Base-by-base conservation (phyloP, 2,329 filamentous ascomycete species). In the Arthrobotrys musiformis region DNA sequence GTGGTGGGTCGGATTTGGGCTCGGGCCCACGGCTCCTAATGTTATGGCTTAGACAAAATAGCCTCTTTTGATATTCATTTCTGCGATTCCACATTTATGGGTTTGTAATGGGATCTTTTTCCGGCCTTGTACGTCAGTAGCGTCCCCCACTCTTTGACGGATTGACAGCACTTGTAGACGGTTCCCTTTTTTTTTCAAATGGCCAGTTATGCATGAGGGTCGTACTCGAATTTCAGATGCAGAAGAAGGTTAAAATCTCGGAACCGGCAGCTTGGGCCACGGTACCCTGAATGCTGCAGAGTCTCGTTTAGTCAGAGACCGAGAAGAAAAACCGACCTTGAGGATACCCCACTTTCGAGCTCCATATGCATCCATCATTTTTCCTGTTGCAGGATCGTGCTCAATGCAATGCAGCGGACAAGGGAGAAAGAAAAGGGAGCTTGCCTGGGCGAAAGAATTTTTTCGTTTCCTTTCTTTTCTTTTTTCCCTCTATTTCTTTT, bases 171-270 rank as follows among this genome's bases (percentile, higher is more conserved):
- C 50, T 52, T 28, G 37, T 58, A 22, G 64, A 35, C 37, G 52
- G 24, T 69, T 22, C 50, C 26, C 44, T 48, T 46, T 52, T 42
- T 52, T 40, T 54, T 17, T 33, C 26, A 8, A 28, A 17, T 37
- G n/a, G 28, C 35, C 44, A 48, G 44, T 48, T 33, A 61, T 56
- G 67, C 44, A 63, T 70, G 46, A 54, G 19, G 54, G 56, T 70
- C 28, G 56, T 70, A 40, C 54, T 58, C 22, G 56, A 28, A 54
- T 60, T 62, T 63, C 26, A 60, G 72, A 76, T 70, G 72, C 72
- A 69, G 63, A 68, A 75, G 64, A 76, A 68, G 63, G 62, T 74
- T 74, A 69, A 69, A 76, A 76, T 76, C 64, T 76, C 64, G 62
- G 64, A 70, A 76, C 72, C 58, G 56, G 72, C 56, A 69, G 72